phyloP scores from a whole-genome alignment of 1,284 basidiomycete genomes.

The Gymnopus androsaceus region DNA sequence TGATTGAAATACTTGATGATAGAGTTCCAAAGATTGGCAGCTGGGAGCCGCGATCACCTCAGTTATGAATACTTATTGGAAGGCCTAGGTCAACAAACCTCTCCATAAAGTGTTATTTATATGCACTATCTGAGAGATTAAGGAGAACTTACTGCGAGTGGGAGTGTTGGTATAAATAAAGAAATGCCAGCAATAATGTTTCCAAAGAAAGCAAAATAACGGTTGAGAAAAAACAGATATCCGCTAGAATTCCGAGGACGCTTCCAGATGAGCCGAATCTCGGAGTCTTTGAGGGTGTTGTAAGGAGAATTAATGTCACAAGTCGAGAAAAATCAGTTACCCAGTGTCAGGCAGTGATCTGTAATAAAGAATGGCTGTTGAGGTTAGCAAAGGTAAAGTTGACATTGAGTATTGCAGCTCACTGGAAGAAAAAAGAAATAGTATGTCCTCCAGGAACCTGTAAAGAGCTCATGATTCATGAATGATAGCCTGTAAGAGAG shows the following conservation, averaged over 20 bases:
- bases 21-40: background rate
- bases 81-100: background rate
- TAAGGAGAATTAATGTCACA: no score
- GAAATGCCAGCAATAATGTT: background rate
- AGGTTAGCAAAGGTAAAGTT: no score
- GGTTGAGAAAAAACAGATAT: slow-evolving; percentile 5
- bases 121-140: no score
- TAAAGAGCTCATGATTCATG: no score
- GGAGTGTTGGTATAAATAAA: background rate
- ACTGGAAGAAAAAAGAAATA: no score
- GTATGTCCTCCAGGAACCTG: no score
- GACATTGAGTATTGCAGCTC: no score
- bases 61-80: background rate
- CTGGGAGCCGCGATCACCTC: background rate
- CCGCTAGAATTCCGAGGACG: background rate
- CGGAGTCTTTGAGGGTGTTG: background rate
- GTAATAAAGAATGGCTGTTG: no score
- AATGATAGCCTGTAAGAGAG: no score
- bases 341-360: no score
- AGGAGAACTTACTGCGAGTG: background rate
- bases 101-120: background rate
- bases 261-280: background rate
- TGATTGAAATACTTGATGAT: background rate
- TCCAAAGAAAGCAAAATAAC: slow-evolving; percentile 4
- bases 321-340: no score